Percentiles rank a stretch among this genome's conserved stretches.
phyloP scores from a whole-genome alignment of 2,329 filamentous ascomycete species.

The Aaosphaeria arxii region DNA sequence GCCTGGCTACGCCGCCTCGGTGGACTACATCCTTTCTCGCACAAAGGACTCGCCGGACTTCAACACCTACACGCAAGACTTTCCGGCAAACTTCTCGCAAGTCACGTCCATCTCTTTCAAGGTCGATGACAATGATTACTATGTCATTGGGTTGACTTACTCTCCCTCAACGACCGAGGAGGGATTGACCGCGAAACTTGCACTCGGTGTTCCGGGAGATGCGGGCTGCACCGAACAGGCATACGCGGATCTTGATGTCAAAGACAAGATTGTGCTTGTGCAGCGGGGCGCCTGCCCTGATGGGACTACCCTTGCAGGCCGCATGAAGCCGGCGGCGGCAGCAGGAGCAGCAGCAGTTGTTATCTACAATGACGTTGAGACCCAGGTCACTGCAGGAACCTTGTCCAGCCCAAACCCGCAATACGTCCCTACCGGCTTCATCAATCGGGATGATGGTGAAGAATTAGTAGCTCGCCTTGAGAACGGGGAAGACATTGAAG shows the following conservation, averaged over 20 bases:
- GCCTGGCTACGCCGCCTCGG: conserved; percentile 57
- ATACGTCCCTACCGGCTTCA: conserved; percentile 40
- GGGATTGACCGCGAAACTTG: conserved; percentile 42
- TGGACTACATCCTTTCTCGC: conserved; percentile 55
- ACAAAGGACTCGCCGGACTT: conserved; percentile 40
- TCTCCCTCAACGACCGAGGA: conserved; percentile 47
- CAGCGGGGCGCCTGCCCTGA: conserved; percentile 42
- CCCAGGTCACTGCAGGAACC: conserved; percentile 39
- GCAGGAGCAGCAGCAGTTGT: conserved; percentile 43
- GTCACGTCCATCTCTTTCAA: conserved; percentile 42
- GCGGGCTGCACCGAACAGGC: conserved; percentile 40
- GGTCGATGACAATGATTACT: conserved; percentile 35
- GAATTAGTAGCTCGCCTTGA: conserved; percentile 39
- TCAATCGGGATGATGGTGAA: conserved; percentile 43
- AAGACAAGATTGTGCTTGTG: conserved; percentile 41
- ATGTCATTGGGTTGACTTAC: conserved; percentile 45
- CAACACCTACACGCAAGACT: conserved; percentile 49
- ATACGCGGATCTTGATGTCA: conserved; percentile 39
- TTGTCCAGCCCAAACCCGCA: conserved; percentile 37
- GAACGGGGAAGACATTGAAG: conserved; percentile 39
- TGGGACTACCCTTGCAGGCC: conserved; percentile 40
- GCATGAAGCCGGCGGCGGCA: conserved; percentile 39
- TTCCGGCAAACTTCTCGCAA: conserved; percentile 44
- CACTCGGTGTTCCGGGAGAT: conserved; percentile 39
- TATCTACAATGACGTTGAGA: conserved; percentile 39